These are phyloP conservation scores for Barnettozyma vustinii DNA, from an alignment of 805 yeast species.

Conservation along the genomic window DNA sequence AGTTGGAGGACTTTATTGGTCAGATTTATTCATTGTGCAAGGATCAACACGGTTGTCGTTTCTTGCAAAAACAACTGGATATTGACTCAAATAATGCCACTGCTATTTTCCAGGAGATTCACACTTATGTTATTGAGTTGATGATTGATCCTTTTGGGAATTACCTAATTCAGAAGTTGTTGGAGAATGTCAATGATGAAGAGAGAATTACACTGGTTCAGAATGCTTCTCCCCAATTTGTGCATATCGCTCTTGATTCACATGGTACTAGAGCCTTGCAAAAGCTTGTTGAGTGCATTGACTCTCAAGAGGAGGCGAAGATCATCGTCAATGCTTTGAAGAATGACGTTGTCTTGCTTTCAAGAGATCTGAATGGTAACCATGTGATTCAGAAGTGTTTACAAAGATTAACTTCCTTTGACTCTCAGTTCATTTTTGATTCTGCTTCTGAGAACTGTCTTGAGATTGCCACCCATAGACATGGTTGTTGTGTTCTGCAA, in stretches of 20 bases:
- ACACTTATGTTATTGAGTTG: slow-evolving; percentile 70
- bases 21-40: slow-evolving; percentile 78
- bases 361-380: slow-evolving; percentile 91
- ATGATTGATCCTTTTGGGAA: slow-evolving; percentile 98
- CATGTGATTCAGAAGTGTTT: slow-evolving; percentile 94
- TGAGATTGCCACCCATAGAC: slow-evolving; percentile 89
- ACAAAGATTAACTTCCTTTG: slow-evolving; percentile 59
- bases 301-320: slow-evolving; percentile 64
- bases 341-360: slow-evolving; percentile 70
- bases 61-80: slow-evolving; percentile 82
- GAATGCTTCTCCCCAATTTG: slow-evolving; percentile 68
- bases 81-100: slow-evolving; percentile 57
- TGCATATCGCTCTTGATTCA: slow-evolving; percentile 80
- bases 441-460: slow-evolving; percentile 70
- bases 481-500: slow-evolving; percentile 96
- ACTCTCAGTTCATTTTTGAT: slow-evolving; percentile 84
- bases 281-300: slow-evolving; percentile 79
- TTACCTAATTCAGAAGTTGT: slow-evolving; percentile 83
- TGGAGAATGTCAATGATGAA: slow-evolving; percentile 66
- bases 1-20: slow-evolving; percentile 62
- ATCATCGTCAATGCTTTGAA: slow-evolving; percentile 55
- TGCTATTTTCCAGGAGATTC: slow-evolving; percentile 76
- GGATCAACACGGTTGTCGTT: slow-evolving; percentile 96
- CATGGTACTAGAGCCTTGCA: slow-evolving; percentile 97
- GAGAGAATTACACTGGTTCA: slow-evolving; percentile 68